Conservation (phyloP, 2,329 filamentous ascomycete species). For the Sclerotinia glacialis region DNA sequence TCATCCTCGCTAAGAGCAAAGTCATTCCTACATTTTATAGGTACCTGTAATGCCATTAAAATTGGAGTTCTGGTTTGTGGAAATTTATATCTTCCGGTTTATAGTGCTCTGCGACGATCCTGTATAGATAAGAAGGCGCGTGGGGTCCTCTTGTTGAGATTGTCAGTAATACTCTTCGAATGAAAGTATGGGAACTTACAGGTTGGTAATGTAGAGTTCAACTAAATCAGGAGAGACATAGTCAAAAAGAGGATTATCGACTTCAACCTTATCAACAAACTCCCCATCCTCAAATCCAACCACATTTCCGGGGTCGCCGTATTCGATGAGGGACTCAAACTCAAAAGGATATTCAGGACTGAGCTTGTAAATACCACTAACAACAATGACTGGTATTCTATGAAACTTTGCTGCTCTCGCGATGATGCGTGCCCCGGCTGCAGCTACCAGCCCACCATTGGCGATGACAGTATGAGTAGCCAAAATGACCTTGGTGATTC, state of each 20-base stretch:
- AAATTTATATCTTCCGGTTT: conserved; percentile 68
- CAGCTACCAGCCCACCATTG: conserved; percentile 81
- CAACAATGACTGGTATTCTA: conserved; percentile 79
- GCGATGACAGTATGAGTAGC: conserved; percentile 83
- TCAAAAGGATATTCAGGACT: conserved; percentile 87
- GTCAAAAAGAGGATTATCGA: conserved; percentile 78
- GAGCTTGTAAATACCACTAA: conserved; percentile 90
- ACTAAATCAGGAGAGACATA: conserved; percentile 75
- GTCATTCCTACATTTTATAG: too few species aligned
- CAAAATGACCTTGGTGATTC: conserved; percentile 92
- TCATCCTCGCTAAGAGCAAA: too few species aligned
- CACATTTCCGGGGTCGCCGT: conserved; percentile 75
- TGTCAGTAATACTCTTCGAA: conserved; percentile 30
- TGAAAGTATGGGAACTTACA: conserved; percentile 51
- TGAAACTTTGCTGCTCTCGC: conserved; percentile 81
- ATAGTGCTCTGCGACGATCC: conserved; percentile 73
- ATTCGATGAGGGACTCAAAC: conserved; percentile 78
- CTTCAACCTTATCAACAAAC: conserved; percentile 72
- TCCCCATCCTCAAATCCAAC: conserved; percentile 76
- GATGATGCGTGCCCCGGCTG: conserved; percentile 78
- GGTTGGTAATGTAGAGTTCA: conserved; percentile 81
- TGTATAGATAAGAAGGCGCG: conserved; percentile 69
- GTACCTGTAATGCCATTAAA: conserved; percentile 24
- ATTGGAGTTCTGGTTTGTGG: conserved; percentile 42
- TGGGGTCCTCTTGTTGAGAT: conserved; percentile 55